A percentile compares a stretch with the other conserved stretches of the same genome.
Conservation (phyloP, 805 yeast genomes). For the Ogataea populi-albae region DNA sequence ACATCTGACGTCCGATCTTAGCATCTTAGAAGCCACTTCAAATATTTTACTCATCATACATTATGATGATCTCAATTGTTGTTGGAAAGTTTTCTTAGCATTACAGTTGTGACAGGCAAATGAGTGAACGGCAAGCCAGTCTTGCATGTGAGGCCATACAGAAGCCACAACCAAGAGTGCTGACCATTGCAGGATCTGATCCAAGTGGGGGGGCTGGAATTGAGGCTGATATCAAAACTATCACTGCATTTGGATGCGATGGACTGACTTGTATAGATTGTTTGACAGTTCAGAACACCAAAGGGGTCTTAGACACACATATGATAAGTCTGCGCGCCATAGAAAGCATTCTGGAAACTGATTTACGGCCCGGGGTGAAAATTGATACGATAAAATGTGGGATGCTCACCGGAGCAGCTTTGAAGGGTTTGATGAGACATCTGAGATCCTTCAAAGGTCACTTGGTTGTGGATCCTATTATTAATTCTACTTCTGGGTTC, state of each 20-base stretch:
- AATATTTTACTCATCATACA: too few species aligned
- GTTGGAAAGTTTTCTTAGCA: too few species aligned
- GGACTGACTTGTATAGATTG: slow-evolving; percentile 78
- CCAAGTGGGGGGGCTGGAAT: slow-evolving; percentile 90
- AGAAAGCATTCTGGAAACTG: slow-evolving; percentile 41
- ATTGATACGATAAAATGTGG: slow-evolving; percentile 77
- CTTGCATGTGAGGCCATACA: too few species aligned
- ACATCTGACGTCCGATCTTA: too few species aligned
- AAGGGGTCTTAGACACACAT: slow-evolving; percentile 39
- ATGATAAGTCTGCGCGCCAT: slow-evolving; percentile 45
- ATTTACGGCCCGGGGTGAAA: slow-evolving; percentile 33
- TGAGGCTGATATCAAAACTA: slow-evolving; percentile 83
- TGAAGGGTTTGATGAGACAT: slow-evolving; percentile 41
- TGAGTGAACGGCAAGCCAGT: too few species aligned
- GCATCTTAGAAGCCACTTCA: too few species aligned
- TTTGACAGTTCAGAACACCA: slow-evolving; percentile 75
- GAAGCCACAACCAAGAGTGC: slow-evolving; percentile 34
- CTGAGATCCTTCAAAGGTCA: slow-evolving; percentile 32
- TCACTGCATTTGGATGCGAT: slow-evolving; percentile 70
- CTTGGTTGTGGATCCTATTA: slow-evolving; percentile 73
- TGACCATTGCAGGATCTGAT: slow-evolving; percentile 72
- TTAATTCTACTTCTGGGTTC: slow-evolving; percentile 79
- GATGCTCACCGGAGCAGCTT: slow-evolving; percentile 59
- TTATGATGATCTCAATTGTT: too few species aligned
- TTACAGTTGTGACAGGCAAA: too few species aligned